Evolutionary conservation across 768 basidiomycete species (phyloP), one percentile per base, ranked within the genome.

Genomic region (Polyporus arcularius): DNA sequence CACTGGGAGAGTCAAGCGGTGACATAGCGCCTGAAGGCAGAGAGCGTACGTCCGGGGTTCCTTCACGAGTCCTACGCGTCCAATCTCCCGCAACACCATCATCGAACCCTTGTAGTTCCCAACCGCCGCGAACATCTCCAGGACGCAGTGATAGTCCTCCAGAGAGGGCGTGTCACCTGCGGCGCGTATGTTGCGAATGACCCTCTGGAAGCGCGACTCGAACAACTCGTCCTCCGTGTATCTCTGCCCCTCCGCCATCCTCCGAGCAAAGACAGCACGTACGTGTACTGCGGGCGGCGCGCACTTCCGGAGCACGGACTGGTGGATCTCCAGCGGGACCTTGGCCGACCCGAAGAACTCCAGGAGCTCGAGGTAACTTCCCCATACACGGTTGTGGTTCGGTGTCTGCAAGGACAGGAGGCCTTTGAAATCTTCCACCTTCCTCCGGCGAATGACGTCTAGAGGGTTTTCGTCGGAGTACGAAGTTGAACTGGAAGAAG

Each of bases 111-210:
- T 67, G 65, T 84, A 77, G 67, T 93, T 82, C n/a, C 91, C 92
- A 4, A 85, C 84, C 0, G 86, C 84, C 38, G 90, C 88, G 61
- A 91, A 91, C 61, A 91, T 89, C 62, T 83, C 80, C 53, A 94
- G 71, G 60, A 94, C 75, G 67, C 86, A 87, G 70, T 92, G 81
- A 71, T 89, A 94, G 71, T 94, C 92, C 2, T 85, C 82, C 54
- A 88, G 59, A 12, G 69, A 67, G 12, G 73, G 81, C 58, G 72
- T 70, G 57, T 68, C 67, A 3, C 85, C 85, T 12, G 81, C 68
- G 41, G 78, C 76, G 55, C 85, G 85, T 26, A 93, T 92, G 70
- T 90, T 89, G 54, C 79, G 79, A 60, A 94, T 82, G 69, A 94
- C 75, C 18, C 79, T 73, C 71, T 85, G 83, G 66, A 91, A 82